These are phyloP conservation scores for Boletus sp. DNA, from an alignment of 768 basidiomycete genomes.

Conservation along the genomic window DNA sequence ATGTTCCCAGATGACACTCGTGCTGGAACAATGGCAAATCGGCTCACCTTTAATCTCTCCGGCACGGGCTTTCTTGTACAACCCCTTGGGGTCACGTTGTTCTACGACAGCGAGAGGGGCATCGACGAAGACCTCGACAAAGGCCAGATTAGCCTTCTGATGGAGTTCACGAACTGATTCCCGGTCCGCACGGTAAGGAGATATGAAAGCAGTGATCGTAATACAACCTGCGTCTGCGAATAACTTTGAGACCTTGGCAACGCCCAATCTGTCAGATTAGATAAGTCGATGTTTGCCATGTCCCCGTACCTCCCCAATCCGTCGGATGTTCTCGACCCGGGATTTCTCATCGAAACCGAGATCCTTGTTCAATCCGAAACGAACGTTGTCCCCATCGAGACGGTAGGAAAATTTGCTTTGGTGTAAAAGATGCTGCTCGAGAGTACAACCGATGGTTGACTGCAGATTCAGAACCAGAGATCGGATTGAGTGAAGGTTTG, in stretches of 20 bases:
- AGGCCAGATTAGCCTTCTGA: constrained; percentile 65
- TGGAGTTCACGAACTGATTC: constrained; percentile 81
- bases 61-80: constrained; percentile 94
- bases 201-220: constrained; percentile 95
- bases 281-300: neutral
- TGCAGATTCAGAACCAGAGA: constrained; percentile 30
- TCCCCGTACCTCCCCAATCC: constrained; percentile 84
- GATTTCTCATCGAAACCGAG: constrained; percentile 92
- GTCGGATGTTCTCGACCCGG: constrained; percentile 91
- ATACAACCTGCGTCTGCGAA: constrained; percentile 88
- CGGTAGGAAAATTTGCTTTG: constrained; percentile 84
- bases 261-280: constrained; percentile 10
- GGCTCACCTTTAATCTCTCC: constrained; percentile 90
- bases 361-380: constrained; percentile 96
- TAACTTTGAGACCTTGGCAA: constrained; percentile 80
- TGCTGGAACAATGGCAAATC: neutral
- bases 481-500: neutral
- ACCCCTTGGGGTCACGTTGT: constrained; percentile 91
- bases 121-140: constrained; percentile 94
- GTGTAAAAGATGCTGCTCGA: constrained; percentile 94
- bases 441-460: constrained; percentile 96
- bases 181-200: constrained; percentile 91
- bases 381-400: constrained; percentile 93
- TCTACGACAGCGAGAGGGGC: constrained; percentile 88
- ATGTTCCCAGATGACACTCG: constrained; percentile 5